Conservation (phyloP, 805 yeast species). For the Wickerhamiella nectarea region DNA sequence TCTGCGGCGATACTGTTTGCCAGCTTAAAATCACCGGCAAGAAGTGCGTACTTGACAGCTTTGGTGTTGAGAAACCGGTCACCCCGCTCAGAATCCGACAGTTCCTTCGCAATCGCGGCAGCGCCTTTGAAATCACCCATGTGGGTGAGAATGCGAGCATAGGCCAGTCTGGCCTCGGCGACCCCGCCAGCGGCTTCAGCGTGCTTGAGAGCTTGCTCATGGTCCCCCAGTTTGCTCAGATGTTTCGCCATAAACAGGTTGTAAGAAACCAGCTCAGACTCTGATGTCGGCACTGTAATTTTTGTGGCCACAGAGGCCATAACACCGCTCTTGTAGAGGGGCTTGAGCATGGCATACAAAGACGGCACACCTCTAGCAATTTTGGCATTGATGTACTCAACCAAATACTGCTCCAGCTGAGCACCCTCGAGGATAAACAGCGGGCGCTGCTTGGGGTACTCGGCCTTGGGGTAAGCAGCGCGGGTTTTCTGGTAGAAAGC, state of each 20-base stretch:
- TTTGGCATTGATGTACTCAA: constrained; percentile 43
- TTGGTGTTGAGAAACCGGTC: constrained; percentile 87
- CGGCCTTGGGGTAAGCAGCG: constrained; percentile 66
- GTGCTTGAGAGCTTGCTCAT: constrained; percentile 36
- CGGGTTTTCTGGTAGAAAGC: constrained; percentile 50
- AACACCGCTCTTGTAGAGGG: constrained; percentile 16
- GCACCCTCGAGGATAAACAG: constrained; percentile 35
- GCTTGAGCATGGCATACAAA: constrained; percentile 72
- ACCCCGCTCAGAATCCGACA: constrained; percentile 65
- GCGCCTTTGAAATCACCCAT: constrained; percentile 50
- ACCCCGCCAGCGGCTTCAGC: constrained; percentile 32
- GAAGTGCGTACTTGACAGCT: constrained; percentile 65
- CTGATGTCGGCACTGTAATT: constrained; percentile 15
- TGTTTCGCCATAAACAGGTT: constrained; percentile 37
- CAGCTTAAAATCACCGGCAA: constrained; percentile 60
- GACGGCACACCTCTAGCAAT: constrained; percentile 80
- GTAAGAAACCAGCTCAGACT: background rate
- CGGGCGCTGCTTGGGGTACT: constrained; percentile 68
- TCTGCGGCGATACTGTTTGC: constrained; percentile 63
- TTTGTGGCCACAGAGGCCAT: constrained; percentile 4
- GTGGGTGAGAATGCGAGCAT: constrained; percentile 70
- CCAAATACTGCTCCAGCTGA: constrained; percentile 32
- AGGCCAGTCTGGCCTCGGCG: constrained; percentile 67
- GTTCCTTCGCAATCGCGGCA: constrained; percentile 49
- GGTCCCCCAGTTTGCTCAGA: constrained; percentile 41